Conservation (phyloP, 2,329 filamentous ascomycete species). For the Xylaria sp. region DNA sequence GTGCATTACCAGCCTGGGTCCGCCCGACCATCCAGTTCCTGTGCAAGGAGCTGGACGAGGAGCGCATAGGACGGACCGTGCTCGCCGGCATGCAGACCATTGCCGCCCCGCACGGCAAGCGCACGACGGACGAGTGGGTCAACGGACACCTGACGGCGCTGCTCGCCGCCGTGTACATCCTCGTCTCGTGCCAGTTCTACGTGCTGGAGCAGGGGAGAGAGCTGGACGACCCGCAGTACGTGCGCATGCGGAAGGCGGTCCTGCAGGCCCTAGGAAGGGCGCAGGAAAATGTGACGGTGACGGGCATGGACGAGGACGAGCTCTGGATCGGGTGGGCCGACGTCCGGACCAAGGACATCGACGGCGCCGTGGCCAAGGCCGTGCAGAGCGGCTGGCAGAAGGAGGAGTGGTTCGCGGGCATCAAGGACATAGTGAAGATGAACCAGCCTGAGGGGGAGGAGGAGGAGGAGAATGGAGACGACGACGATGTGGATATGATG, state of each 20-base stretch:
- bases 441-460: conserved; percentile 28
- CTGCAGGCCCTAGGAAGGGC: conserved; percentile 45
- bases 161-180: conserved; percentile 63
- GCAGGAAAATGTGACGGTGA: conserved; percentile 44
- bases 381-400: conserved; percentile 60
- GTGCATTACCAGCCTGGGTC: conserved; percentile 65
- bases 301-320: conserved; percentile 48
- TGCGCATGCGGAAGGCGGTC: conserved; percentile 50
- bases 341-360: conserved; percentile 57
- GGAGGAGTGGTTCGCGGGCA: conserved; percentile 64
- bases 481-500: conserved; percentile 38
- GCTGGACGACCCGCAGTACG: conserved; percentile 49
- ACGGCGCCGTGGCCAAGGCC: conserved; percentile 62
- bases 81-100: conserved; percentile 71
- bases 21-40: conserved; percentile 68
- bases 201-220: conserved; percentile 43
- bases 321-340: conserved; percentile 58
- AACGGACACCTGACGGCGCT: conserved; percentile 54
- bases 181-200: conserved; percentile 56
- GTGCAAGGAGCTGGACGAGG: conserved; percentile 62
- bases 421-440: conserved; percentile 56
- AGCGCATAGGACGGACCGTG: conserved; percentile 69
- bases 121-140: conserved; percentile 53
- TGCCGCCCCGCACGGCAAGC: conserved; percentile 45
- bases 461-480: conserved; percentile 35